Conservation (phyloP, 1,284 basidiomycete genomes). For the Ceratobasidium sp. region DNA sequence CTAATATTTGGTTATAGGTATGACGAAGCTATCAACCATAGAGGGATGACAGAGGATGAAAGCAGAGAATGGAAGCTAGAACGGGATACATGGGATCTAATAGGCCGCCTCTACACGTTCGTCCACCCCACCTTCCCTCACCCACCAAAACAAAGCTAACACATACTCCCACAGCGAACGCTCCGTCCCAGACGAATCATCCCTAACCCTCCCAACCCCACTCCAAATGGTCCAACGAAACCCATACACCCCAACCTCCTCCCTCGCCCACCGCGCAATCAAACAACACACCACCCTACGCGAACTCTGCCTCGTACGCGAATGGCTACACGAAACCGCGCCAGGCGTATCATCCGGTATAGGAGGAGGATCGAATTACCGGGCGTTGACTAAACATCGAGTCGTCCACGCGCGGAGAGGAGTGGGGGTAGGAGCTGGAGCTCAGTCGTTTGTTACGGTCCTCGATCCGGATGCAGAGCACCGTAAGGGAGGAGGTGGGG, state of each 20-base stretch:
- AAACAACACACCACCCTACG: slow-evolving; percentile 70
- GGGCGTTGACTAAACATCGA: slow-evolving; percentile 83
- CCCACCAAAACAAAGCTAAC: slow-evolving; percentile 6
- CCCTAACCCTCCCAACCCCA: slow-evolving; percentile 67
- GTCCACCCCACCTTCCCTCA: slow-evolving; percentile 62
- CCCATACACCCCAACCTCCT: slow-evolving; percentile 81
- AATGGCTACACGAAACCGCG: slow-evolving; percentile 85
- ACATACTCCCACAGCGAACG: slow-evolving; percentile 64
- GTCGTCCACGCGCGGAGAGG: slow-evolving; percentile 75
- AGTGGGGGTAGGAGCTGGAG: slow-evolving; percentile 61
- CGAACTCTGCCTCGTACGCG: slow-evolving; percentile 81
- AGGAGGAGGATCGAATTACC: slow-evolving; percentile 82
- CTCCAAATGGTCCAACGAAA: slow-evolving; percentile 64
- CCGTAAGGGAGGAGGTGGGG: slow-evolving; percentile 64
- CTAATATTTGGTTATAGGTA: slow-evolving; percentile 60
- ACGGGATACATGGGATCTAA: slow-evolving; percentile 83
- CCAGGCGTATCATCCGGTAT: slow-evolving; percentile 63
- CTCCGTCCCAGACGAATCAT: slow-evolving; percentile 68
- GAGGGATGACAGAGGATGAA: slow-evolving; percentile 64
- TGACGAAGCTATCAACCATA: slow-evolving; percentile 65
- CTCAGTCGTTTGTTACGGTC: slow-evolving; percentile 69
- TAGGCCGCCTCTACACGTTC: slow-evolving; percentile 71
- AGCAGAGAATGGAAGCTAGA: slow-evolving; percentile 77
- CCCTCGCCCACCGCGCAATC: slow-evolving; percentile 79
- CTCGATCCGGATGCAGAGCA: slow-evolving; percentile 84